Base-by-base conservation (phyloP, 2,329 filamentous ascomycete genomes). In the Bertia moriformis region DNA sequence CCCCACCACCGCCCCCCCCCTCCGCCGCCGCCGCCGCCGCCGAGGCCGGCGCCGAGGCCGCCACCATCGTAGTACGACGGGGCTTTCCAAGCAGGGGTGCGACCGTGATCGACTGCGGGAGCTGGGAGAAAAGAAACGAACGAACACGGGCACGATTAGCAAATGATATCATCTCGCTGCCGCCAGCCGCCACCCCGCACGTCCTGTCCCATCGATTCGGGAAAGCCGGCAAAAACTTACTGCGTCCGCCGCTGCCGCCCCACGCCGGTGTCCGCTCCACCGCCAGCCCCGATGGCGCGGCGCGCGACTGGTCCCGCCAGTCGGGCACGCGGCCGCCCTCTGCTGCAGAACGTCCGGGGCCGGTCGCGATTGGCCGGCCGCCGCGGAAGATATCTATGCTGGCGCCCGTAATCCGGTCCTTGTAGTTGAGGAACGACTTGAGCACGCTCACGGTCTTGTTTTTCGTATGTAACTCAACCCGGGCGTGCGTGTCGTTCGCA, bases 391-490 rank as follows among this genome's bases (percentile, higher is more conserved):
- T 75, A 46, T 88, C 81, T 44, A 93, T 81, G n/a, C 71, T 72
- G 41, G 78, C 73, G 36, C 87, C 88, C 3, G 82, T 89, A 40
- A 81, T 60, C 44, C 73, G 83, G 65, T 98, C 89, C 57, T 89
- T 88, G 61, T 93, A 83, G 17, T 73, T 74, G n/a, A 98, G 63
- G 42, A 81, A 74, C 10, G 83, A 78, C 54, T 93, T 93, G 15
- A 78, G 73, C 24, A 96, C 76, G 4, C 81, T 87, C 44, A 96
- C 76, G n/a, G 84, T 82, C 66, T 95, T 96, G 61, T 79, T 85
- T 65, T 94, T 94, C 4, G 88, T 89, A 55, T 96, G 89, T 30
- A 98, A 65, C 60, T 98, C 91, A 33, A 98, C 83, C 45, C 88
- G 82, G 19, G 86, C 89, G 51, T 83, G 76, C 3, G 75, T 74